Conservation (phyloP, 139 green algal species). For the Chlamydomonas sp. region DNA sequence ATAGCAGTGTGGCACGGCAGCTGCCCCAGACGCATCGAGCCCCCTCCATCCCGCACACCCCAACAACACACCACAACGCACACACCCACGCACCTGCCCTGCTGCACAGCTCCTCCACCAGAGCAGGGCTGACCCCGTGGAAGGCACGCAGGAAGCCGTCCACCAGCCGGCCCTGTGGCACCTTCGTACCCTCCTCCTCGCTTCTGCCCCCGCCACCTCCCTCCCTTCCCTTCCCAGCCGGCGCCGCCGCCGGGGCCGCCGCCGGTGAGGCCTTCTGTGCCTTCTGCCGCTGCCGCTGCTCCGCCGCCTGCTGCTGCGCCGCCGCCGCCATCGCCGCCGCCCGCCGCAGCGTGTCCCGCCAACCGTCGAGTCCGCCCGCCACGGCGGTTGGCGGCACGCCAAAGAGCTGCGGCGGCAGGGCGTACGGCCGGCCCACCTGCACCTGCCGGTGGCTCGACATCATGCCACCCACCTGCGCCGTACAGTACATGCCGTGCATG, state of each 20-base stretch:
- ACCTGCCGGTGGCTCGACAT: slow-evolving; percentile 79
- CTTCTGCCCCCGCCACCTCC: slow-evolving; percentile 5
- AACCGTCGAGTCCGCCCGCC: slow-evolving; percentile 29
- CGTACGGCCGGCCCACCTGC: slow-evolving; percentile 73
- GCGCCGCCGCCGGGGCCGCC: background rate
- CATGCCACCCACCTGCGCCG: slow-evolving; percentile 67
- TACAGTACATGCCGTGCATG: too few relatives aligned
- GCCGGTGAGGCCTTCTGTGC: background rate
- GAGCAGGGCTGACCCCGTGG: slow-evolving; percentile 72
- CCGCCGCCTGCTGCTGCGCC: background rate
- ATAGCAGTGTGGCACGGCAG: too few relatives aligned
- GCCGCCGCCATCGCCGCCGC: slow-evolving; percentile 55
- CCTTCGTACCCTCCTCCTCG: background rate
- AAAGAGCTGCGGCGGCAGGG: slow-evolving; percentile 60
- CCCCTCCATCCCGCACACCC: too few relatives aligned
- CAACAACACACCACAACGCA: background rate
- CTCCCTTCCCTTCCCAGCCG: background rate
- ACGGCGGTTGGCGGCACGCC: slow-evolving; percentile 63
- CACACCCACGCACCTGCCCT: slow-evolving; percentile 32
- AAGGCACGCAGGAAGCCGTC: slow-evolving; percentile 63
- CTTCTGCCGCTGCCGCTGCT: background rate
- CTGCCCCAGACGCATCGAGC: too few relatives aligned
- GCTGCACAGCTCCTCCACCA: slow-evolving; percentile 70
- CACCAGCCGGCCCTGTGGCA: background rate
- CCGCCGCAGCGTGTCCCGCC: slow-evolving; percentile 51